Evolutionary conservation across 345 rosid genomes (phyloP), one percentile per base, ranked within the genome.

Genomic region (Conringia planisiliqua): DNA sequence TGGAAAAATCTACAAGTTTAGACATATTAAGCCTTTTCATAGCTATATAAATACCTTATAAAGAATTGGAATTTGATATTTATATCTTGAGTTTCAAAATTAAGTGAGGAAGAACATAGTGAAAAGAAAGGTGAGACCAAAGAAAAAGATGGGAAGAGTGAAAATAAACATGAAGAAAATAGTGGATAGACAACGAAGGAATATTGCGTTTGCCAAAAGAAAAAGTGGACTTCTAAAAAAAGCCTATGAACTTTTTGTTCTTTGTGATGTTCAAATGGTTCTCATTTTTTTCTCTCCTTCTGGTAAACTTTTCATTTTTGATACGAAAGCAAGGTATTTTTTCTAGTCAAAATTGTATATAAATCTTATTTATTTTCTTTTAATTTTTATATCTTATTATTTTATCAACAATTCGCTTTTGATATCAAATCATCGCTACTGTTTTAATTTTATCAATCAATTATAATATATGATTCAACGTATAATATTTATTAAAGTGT

Each of bases 91-190:
- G 39, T 7, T 27, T 62, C 42, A 62, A 27, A 61, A 18, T 1
- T 1, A 56, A 46, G n/a, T 13, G 54, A 59, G 22, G 20, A 50
- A 14, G 27, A 44, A 46, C n/a, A 64, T 54, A 20, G 56, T 42
- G 26, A 66, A 22, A 43, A 11, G 5, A 22, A 14, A 35, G 33
- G 20, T 24, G 32, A 43, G 9, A 32, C 4, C 16, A 24, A 4
- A 55, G 29, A 8, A 26, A 52, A 75, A 60, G 30, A 75, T 75
- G 79, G 79, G 79, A n/a, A 75, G 79, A 68, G 55, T 59, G 30
- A 75, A 75, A 50, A 68, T 75, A 47, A 55, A 30, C 11, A 59
- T 75, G 38, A 68, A 22, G 24, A 59, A 22, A 60, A 59, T 75
- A 6, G 68, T 29, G 6, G 50, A 68, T 10, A 75, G 12, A 39